Evolutionary conservation across 306 rosid genomes (phyloP).

Genomic region (Potentilla sterilis): DNA sequence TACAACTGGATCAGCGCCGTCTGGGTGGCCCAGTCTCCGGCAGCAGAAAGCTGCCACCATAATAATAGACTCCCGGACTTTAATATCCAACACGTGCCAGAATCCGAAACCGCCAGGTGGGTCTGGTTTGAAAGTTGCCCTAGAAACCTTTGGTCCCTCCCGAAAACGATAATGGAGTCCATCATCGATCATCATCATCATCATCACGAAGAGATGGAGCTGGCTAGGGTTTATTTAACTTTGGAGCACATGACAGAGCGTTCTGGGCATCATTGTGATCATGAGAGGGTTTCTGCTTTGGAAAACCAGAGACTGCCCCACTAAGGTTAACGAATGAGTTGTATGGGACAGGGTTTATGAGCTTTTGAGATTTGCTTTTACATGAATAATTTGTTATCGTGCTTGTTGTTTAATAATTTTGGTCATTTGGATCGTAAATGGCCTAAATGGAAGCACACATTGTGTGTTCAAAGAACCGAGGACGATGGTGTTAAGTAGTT

Average conservation of each 20-base stretch:
- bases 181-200: not conserved
- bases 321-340: not conserved
- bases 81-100: not conserved
- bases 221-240: not conserved
- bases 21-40: not conserved
- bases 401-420: not conserved
- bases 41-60: not conserved
- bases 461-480: too few species aligned
- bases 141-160: not conserved
- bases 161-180: not conserved
- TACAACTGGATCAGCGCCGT: not conserved
- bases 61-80: too few species aligned
- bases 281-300: not conserved
- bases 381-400: not conserved
- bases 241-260: slow-evolving; percentile 1
- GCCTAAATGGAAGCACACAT: too few species aligned
- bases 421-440: too few species aligned
- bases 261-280: not conserved
- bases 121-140: not conserved
- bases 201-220: not conserved
- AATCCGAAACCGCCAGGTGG: not conserved
- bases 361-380: not conserved
- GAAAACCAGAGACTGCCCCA: not conserved
- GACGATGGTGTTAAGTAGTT: too few species aligned
- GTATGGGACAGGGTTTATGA: not conserved